A percentile compares a stretch with the other conserved stretches of the same genome.
Evolutionary conservation across 208 protist genomes (phyloP).

Genomic region (Acanthamoeba sp.): DNA sequence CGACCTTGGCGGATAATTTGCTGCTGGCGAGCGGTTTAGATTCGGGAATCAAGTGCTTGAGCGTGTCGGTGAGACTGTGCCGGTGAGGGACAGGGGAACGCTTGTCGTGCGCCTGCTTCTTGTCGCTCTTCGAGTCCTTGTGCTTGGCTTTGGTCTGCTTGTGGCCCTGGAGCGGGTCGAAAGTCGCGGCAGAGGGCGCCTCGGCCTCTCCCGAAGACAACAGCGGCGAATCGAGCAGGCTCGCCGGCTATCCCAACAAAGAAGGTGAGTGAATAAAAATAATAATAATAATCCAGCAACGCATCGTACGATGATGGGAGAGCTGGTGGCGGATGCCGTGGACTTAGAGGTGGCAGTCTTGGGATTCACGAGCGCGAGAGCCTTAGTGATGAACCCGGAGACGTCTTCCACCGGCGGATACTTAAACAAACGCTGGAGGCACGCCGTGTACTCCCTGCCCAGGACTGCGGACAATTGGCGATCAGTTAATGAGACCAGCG

Average conservation of each 20-base stretch:
- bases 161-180: neutral
- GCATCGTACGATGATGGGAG: neutral
- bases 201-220: neutral
- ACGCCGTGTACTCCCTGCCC: slow-evolving; percentile 79
- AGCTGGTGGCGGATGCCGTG: slow-evolving; percentile 26
- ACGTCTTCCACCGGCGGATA: slow-evolving; percentile 89
- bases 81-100: neutral
- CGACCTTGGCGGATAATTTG: neutral
- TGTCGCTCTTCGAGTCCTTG: neutral
- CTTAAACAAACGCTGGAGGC: slow-evolving; percentile 84
- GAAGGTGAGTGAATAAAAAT: too few species aligned
- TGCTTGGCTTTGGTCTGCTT: neutral
- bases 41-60: slow-evolving; percentile 20
- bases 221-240: neutral
- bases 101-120: neutral
- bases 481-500: neutral
- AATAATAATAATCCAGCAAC: too few species aligned
- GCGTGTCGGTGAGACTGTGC: neutral
- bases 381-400: slow-evolving; percentile 77
- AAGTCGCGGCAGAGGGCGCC: too few species aligned
- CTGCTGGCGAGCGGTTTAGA: neutral
- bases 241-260: too few species aligned
- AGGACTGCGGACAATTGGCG: slow-evolving; percentile 74
- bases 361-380: slow-evolving; percentile 66
- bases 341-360: neutral